Conservation (phyloP, 2,329 filamentous ascomycete genomes). For the Penicillium sumatraense region DNA sequence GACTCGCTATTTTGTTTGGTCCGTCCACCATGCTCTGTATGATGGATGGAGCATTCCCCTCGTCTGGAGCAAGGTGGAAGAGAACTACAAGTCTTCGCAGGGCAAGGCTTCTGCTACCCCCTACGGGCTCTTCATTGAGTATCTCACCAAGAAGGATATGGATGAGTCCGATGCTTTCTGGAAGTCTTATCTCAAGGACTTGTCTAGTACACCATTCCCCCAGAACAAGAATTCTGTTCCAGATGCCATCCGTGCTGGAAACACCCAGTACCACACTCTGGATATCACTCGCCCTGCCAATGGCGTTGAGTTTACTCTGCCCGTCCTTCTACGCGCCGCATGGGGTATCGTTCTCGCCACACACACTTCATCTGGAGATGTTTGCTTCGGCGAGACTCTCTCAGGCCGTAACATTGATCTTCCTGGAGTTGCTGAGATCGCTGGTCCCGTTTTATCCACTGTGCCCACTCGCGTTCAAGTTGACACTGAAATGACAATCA, state of each 20-base stretch:
- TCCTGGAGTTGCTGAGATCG: conserved; percentile 52
- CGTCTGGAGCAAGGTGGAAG: conserved; percentile 42
- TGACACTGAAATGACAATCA: conserved; percentile 39
- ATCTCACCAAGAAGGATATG: conserved; percentile 33
- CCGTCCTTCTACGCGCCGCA: conserved; percentile 56
- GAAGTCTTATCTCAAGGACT: conserved; percentile 34
- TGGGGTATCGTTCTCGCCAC: conserved; percentile 58
- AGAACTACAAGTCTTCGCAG: conserved; percentile 34
- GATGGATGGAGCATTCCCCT: conserved; percentile 53
- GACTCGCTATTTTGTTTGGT: conserved; percentile 51
- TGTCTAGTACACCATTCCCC: conserved; percentile 35
- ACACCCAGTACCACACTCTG: conserved; percentile 29
- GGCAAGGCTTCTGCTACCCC: conserved; percentile 19
- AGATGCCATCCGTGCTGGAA: conserved; percentile 29
- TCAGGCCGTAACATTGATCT: conserved; percentile 60
- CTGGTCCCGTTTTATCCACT: conserved; percentile 48
- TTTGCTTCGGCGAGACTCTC: conserved; percentile 60
- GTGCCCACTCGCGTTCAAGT: conserved; percentile 47
- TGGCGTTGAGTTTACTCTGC: conserved; percentile 45
- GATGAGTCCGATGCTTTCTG: conserved; percentile 37
- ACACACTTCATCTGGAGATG: conserved; percentile 53
- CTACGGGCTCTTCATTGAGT: conserved; percentile 38
- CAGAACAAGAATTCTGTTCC: conserved; percentile 26
- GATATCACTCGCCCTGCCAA: conserved; percentile 24
- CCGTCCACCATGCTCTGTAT: conserved; percentile 58